A percentile compares a stretch with the other conserved stretches of the same genome.
Evolutionary conservation across 2,329 filamentous ascomycete species (phyloP).

Genomic region (Fusarium sp.): DNA sequence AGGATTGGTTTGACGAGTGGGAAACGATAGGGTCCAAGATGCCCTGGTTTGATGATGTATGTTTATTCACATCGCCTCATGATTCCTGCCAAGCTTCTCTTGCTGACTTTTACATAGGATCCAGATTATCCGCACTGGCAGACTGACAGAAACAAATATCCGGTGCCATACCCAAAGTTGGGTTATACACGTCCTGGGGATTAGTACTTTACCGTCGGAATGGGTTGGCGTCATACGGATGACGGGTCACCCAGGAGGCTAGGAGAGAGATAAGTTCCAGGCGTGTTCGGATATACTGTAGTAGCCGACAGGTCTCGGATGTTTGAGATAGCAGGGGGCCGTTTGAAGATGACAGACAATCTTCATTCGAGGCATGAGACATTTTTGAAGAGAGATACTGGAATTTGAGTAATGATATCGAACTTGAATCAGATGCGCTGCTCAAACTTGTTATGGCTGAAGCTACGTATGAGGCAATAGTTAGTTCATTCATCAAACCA

Average conservation of each 20-base stretch:
- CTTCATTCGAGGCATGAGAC: neutral
- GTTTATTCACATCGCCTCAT: neutral
- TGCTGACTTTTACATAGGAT: neutral
- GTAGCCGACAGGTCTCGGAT: neutral
- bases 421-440: neutral
- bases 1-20: constrained; percentile 12
- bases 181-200: neutral
- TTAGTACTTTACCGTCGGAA: too few species aligned
- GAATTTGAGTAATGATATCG: neutral
- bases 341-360: neutral
- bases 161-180: constrained; percentile 19
- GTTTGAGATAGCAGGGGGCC: neutral
- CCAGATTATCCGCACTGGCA: constrained; percentile 27
- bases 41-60: constrained; percentile 33
- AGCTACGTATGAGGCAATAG: neutral
- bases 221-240: neutral
- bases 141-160: constrained; percentile 11
- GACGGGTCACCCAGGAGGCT: neutral
- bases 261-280: neutral
- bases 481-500: neutral
- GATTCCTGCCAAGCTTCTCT: rapidly evolving
- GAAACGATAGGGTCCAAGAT: neutral
- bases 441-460: neutral
- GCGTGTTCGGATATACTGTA: neutral
- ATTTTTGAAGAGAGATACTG: neutral